A percentile compares a stretch with the other conserved stretches of the same genome.
phyloP scores from a whole-genome alignment of 2,329 filamentous ascomycete species.

The Diaporthe caulivora region DNA sequence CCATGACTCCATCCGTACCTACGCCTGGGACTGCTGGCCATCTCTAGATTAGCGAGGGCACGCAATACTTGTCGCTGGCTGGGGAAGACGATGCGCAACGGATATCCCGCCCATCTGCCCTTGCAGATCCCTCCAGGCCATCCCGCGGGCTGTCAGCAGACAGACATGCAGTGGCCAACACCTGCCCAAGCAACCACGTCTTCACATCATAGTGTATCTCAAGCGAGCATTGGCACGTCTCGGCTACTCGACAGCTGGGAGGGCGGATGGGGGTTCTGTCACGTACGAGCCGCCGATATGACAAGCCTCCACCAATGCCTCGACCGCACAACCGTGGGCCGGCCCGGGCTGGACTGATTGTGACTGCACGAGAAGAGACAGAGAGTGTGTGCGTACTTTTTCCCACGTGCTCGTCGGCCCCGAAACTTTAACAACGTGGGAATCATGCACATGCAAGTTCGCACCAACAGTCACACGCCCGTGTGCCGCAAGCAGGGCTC shows the following conservation, averaged over 20 bases:
- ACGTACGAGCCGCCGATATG: background rate
- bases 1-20: constrained; percentile 3
- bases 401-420: constrained; percentile 30
- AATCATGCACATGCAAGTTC: constrained; percentile 30
- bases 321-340: background rate
- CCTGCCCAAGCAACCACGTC: background rate
- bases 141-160: background rate
- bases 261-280: background rate
- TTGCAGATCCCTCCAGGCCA: constrained; percentile 3
- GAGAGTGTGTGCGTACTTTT: background rate
- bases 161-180: background rate
- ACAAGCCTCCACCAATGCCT: background rate
- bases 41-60: constrained; percentile 21
- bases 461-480: constrained; percentile 25
- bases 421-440: constrained; percentile 26
- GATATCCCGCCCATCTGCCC: constrained; percentile 7
- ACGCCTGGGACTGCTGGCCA: background rate
- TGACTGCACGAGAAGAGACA: too few species aligned
- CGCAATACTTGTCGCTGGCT: constrained; percentile 8
- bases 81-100: constrained; percentile 24
- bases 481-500: constrained; percentile 19
- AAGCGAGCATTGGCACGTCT: background rate
- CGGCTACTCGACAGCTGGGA: background rate
- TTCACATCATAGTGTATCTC: background rate
- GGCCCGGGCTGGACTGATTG: background rate